phyloP scores from a whole-genome alignment of 2,329 filamentous ascomycete genomes.

The Septoria linicola region DNA sequence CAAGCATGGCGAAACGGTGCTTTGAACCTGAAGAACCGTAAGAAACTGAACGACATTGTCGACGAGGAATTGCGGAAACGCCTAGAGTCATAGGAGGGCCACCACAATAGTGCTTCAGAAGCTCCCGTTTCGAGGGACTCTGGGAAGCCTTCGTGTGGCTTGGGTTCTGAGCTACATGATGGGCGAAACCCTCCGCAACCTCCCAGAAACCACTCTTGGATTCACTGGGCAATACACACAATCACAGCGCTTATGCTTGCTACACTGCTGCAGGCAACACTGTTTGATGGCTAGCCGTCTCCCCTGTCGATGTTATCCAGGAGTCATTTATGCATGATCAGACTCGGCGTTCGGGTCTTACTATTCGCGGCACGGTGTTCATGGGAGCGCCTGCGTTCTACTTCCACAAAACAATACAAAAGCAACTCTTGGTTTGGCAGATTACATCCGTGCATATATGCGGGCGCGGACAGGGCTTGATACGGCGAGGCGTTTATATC shows the following conservation, averaged over 20 bases:
- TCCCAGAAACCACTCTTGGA: no score
- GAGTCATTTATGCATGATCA: conserved; percentile 1
- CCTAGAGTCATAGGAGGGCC: conserved; percentile 43
- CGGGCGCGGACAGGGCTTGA: conserved; percentile 3
- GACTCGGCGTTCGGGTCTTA: conserved; percentile 2
- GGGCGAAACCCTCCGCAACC: no score
- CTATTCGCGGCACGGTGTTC: not conserved
- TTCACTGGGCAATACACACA: not conserved
- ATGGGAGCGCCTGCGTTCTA: conserved; percentile 1
- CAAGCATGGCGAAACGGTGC: conserved; percentile 55
- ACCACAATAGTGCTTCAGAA: not conserved
- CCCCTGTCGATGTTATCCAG: conserved; percentile 13
- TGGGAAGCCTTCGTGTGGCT: no score
- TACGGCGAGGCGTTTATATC: no score
- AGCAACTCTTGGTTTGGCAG: conserved; percentile 4
- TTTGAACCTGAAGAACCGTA: conserved; percentile 57
- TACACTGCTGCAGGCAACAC: no score
- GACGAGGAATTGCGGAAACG: conserved; percentile 53
- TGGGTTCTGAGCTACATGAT: no score
- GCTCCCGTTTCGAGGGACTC: not conserved
- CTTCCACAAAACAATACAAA: conserved; percentile 9
- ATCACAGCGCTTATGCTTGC: no score
- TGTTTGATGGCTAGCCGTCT: no score
- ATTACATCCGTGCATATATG: conserved; percentile 6
- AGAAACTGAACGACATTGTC: conserved; percentile 55